Evolutionary conservation across 129 eudicot species (phyloP).

Genomic region (Lonicera japonica): DNA sequence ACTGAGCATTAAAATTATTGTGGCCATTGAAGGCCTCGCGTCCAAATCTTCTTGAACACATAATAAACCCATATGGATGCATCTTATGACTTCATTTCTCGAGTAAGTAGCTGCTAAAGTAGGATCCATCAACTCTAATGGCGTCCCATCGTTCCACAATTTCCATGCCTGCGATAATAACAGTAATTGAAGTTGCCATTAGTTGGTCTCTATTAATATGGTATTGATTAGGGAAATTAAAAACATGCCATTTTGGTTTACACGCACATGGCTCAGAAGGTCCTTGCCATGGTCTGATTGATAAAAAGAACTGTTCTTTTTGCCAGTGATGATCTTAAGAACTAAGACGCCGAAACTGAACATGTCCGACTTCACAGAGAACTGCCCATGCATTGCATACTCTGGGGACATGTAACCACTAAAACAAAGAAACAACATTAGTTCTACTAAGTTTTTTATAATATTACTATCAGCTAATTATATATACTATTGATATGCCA

Average conservation of each 20-base stretch:
- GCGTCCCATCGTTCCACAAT: conserved; percentile 18
- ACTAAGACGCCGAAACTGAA: conserved; percentile 53
- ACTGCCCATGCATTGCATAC: conserved; percentile 38
- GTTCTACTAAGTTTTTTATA: no score
- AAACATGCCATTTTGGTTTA: neutral
- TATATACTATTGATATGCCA: neutral
- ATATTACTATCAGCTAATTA: no score
- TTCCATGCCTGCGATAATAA: conserved; percentile 36
- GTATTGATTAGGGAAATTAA: neutral
- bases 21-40: conserved; percentile 35
- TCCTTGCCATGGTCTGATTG: conserved; percentile 17
- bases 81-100: conserved; percentile 7
- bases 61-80: conserved; percentile 37
- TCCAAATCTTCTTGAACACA: conserved; percentile 56
- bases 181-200: neutral
- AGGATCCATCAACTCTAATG: no score
- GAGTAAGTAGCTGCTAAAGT: no score
- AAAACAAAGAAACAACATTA: neutral
- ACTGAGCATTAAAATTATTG: conserved; percentile 20
- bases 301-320: conserved; percentile 35
- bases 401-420: conserved; percentile 70
- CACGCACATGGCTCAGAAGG: conserved; percentile 23
- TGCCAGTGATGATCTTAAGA: conserved; percentile 47
- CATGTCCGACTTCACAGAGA: conserved; percentile 56
- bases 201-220: no score